Evolutionary conservation across 768 basidiomycete species (phyloP).

Genomic region (Clitopilus hobsonii): DNA sequence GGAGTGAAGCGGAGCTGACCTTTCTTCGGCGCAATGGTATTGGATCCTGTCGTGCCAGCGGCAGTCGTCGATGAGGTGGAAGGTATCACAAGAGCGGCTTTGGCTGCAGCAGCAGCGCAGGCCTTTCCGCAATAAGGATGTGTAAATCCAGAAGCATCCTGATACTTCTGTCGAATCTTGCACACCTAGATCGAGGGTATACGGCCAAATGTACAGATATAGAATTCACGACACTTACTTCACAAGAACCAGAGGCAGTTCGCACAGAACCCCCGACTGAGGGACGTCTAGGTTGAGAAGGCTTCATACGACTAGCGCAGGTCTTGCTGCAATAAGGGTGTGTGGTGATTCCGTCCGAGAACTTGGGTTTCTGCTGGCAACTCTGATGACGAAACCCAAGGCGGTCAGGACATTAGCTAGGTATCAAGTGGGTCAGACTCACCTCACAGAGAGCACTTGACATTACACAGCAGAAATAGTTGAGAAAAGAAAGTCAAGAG

Average conservation of each 20-base stretch:
- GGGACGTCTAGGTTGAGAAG: slow-evolving; percentile 1
- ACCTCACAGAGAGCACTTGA: not conserved
- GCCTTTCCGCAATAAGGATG: slow-evolving; percentile 4
- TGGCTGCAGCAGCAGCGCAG: not conserved
- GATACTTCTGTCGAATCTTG: slow-evolving; percentile 4
- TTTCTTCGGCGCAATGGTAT: not conserved
- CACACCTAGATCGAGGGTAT: too few species aligned
- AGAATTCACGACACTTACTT: not conserved
- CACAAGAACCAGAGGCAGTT: slow-evolving; percentile 6
- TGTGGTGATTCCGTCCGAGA: slow-evolving; percentile 14
- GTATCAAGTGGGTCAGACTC: not conserved
- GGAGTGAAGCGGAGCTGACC: not conserved
- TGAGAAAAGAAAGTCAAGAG: not conserved
- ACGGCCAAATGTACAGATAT: too few species aligned
- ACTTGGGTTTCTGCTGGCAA: slow-evolving; percentile 3
- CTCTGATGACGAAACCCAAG: not conserved
- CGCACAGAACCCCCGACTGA: slow-evolving; percentile 1
- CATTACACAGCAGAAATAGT: not conserved
- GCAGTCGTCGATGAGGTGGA: not conserved
- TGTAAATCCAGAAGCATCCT: not conserved
- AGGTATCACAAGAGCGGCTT: not conserved
- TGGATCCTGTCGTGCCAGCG: not conserved
- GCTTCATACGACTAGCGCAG: slow-evolving; percentile 42
- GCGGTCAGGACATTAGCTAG: not conserved
- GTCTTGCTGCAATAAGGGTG: slow-evolving; percentile 64